Percentiles rank a stretch among this genome's conserved stretches.
These are phyloP conservation scores for Alternaria arborescens DNA, from an alignment of 2,329 filamentous ascomycete species.

Conservation along the genomic window DNA sequence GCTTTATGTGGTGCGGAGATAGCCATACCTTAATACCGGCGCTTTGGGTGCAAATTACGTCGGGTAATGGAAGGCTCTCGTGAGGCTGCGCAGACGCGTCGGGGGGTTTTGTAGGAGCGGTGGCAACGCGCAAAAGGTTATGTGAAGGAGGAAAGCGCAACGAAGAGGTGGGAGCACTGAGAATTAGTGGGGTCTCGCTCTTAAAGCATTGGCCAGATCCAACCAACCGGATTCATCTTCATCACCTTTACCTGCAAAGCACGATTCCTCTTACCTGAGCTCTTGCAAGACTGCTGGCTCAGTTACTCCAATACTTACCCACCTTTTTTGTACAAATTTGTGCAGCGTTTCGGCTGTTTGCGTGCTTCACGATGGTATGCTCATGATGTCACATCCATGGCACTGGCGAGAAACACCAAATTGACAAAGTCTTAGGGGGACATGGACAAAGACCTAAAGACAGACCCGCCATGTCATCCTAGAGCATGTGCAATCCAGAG, in stretches of 20 bases:
- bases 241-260: constrained; percentile 8
- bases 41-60: constrained; percentile 16
- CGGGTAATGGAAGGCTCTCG: constrained; percentile 21
- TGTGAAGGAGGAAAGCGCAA: constrained; percentile 28
- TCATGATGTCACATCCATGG: constrained; percentile 36
- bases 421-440: constrained; percentile 45
- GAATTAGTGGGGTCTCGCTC: constrained; percentile 43
- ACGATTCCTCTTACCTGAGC: constrained; percentile 11
- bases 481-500: constrained; percentile 92
- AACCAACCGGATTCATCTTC: constrained; percentile 28
- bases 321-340: background rate
- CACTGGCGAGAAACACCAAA: constrained; percentile 3
- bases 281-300: background rate
- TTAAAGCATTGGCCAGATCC: constrained; percentile 28
- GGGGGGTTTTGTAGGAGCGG: constrained; percentile 23
- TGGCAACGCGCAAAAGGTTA: constrained; percentile 36
- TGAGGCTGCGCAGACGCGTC: constrained; percentile 26
- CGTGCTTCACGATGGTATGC: constrained; percentile 39
- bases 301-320: background rate
- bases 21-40: constrained; percentile 26
- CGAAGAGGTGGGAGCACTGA: constrained; percentile 38
- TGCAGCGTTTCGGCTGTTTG: constrained; percentile 10
- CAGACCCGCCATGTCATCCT: constrained; percentile 83
- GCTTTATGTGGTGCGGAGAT: constrained; percentile 32
- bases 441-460: constrained; percentile 75